Conservation (phyloP, 2,329 filamentous ascomycete genomes). For the Claviceps spartinae region DNA sequence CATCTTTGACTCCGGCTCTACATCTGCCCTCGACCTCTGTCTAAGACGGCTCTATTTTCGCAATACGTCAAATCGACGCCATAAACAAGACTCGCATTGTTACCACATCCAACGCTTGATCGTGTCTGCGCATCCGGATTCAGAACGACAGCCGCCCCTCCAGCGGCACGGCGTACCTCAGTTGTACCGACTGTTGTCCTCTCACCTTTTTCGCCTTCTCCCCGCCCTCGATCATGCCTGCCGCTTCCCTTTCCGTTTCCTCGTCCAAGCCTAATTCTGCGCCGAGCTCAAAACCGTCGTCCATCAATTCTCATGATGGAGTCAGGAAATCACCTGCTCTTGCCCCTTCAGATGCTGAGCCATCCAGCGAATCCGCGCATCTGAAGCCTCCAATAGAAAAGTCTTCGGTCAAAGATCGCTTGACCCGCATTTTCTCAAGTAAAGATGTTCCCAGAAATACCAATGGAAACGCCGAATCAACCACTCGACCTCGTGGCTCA, state of each 20-base stretch:
- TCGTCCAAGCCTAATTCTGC: conserved; percentile 5
- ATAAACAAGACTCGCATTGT: not conserved
- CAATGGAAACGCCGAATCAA: conserved; percentile 20
- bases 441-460: conserved; percentile 32
- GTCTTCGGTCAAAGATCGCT: conserved; percentile 47
- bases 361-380: conserved; percentile 10
- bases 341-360: conserved; percentile 25
- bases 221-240: conserved; percentile 1
- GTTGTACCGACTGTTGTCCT: not conserved
- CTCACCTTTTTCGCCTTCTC: not conserved
- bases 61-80: not conserved
- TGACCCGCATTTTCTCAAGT: conserved; percentile 52
- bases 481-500: conserved; percentile 21
- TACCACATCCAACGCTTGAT: not conserved
- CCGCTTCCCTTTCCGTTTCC: conserved; percentile 1
- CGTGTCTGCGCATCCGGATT: not conserved
- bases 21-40: not conserved
- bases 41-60: not conserved
- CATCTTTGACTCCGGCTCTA: not conserved
- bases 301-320: conserved; percentile 26
- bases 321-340: conserved; percentile 26
- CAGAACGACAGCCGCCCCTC: not conserved
- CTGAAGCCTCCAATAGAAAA: conserved; percentile 33
- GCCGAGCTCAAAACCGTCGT: conserved; percentile 5
- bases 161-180: conserved; percentile 1